These are phyloP conservation scores for maize (Zea mays) DNA, from an alignment of 176 grass and related monocot genomes.

Conservation along the genomic window DNA sequence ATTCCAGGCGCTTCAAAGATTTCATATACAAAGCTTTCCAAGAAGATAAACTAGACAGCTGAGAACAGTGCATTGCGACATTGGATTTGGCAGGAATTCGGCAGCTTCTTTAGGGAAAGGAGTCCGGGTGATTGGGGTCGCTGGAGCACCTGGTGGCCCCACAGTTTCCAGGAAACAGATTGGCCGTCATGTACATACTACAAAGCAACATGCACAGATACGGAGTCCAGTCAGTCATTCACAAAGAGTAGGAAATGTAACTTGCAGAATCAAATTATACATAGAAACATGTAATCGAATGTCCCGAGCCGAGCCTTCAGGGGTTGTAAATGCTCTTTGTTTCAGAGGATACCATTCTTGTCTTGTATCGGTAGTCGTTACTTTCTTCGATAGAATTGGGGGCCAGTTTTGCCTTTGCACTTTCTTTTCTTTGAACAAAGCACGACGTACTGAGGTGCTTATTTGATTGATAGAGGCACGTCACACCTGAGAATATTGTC, in stretches of 20 bases:
- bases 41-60: slow-evolving; percentile 57
- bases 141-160: slow-evolving; percentile 5
- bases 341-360: slow-evolving; percentile 42
- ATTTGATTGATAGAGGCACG: background rate
- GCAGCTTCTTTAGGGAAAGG: slow-evolving; percentile 22
- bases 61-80: slow-evolving; percentile 23
- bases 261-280: slow-evolving; percentile 51
- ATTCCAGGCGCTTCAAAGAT: slow-evolving; percentile 79
- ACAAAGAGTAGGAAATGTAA: slow-evolving; percentile 53
- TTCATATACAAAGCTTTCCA: slow-evolving; percentile 87
- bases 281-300: slow-evolving; percentile 59
- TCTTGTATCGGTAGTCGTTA: slow-evolving; percentile 8
- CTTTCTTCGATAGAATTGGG: slow-evolving; percentile 28
- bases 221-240: slow-evolving; percentile 54
- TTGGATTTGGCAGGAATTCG: slow-evolving; percentile 35
- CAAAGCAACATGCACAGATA: slow-evolving; percentile 47
- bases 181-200: slow-evolving; percentile 55
- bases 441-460: background rate
- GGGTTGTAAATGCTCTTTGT: slow-evolving; percentile 58
- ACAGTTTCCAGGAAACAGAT: slow-evolving; percentile 25
- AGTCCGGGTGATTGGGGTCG: slow-evolving; percentile 7
- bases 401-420: background rate
- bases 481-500: background rate
- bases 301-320: slow-evolving; percentile 34
- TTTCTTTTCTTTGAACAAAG: background rate